Conservation (phyloP, 2,329 filamentous ascomycete species). For the Colletotrichum lini region DNA sequence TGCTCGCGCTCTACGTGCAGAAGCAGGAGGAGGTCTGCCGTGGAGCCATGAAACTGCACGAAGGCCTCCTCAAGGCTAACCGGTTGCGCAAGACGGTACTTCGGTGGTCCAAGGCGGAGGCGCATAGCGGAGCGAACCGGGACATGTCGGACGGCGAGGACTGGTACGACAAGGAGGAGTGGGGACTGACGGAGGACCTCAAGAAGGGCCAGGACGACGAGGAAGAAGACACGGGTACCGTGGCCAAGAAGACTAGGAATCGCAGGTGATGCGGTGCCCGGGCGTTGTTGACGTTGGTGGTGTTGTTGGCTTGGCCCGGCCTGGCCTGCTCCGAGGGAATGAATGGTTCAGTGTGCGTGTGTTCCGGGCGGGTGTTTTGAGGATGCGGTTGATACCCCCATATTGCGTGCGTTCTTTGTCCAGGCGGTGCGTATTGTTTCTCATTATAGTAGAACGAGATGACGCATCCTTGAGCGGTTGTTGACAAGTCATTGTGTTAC, state of each 20-base stretch:
- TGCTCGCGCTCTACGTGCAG: constrained; percentile 83
- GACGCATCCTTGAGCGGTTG: neutral
- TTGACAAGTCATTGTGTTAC: neutral
- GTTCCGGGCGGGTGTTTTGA: constrained; percentile 17
- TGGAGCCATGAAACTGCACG: constrained; percentile 76
- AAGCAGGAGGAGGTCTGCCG: constrained; percentile 89
- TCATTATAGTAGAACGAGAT: constrained; percentile 6
- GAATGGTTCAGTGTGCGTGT: neutral
- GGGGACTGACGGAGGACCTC: constrained; percentile 80
- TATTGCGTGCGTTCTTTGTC: constrained; percentile 25
- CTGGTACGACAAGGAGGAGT: constrained; percentile 88
- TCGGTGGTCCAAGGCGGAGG: constrained; percentile 84
- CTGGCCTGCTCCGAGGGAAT: constrained; percentile 8
- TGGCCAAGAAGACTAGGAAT: constrained; percentile 72
- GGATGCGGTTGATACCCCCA: constrained; percentile 41
- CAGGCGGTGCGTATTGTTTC: constrained; percentile 16
- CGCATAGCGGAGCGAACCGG: constrained; percentile 74
- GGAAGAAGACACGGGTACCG: constrained; percentile 78
- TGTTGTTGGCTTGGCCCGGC: neutral
- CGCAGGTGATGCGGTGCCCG: constrained; percentile 56
- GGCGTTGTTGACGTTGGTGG: constrained; percentile 15
- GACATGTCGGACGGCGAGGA: constrained; percentile 92
- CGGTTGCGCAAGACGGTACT: constrained; percentile 79
- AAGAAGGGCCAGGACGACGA: constrained; percentile 88
- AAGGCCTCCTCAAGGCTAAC: constrained; percentile 80